Base-by-base conservation (phyloP, 345 rosid genomes). In the Citrus reticulata region DNA sequence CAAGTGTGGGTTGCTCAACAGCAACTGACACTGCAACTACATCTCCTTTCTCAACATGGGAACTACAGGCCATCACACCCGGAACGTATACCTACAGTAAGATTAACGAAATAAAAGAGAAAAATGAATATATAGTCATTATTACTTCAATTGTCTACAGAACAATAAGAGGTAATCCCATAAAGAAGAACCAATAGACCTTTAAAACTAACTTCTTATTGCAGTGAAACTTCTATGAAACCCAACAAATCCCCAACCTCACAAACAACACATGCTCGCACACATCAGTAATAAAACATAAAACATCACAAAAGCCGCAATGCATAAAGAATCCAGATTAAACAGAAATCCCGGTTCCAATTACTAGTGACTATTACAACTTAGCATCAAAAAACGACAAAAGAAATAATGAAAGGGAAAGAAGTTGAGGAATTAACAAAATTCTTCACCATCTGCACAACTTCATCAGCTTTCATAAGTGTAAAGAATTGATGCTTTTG, bases 31-130 rank as follows among this genome's bases (percentile, higher is more conserved):
- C 98, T 74, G 99, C 98, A 85, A 96, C 97, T 34, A 40, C 68
- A 79, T 94, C 98, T 74, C 99, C 99, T 88, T 88, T 87, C 88
- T 96, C 99, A 24, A 94, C 99, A 91, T 89, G 98, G 61, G 98
- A 90, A 82, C 97, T 94, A 83, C 99, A 94, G 74, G 98, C 99
- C 93, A 93, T 73, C 61, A 91, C 94, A 86, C 99, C 99, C 67
- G 99, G 99, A 73, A 96, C 98, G 86, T 83, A 96, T 34, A 93
- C 92, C 99, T 96, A 87, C 78, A 86, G 78, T 64, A 78, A 62
- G 67, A 84, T 32, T 57, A 80, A 68, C 68, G 76, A 49, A 40
- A 85, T 71, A 68, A 79, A 76, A 35, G 29, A 34, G 37, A 20
- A 25, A 61, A 75, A 61, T 73, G 27, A 24, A 40, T 67, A 66